Base-by-base conservation (phyloP, 495 filamentous ascomycete genomes). In the Evansstolkia leycettana region DNA sequence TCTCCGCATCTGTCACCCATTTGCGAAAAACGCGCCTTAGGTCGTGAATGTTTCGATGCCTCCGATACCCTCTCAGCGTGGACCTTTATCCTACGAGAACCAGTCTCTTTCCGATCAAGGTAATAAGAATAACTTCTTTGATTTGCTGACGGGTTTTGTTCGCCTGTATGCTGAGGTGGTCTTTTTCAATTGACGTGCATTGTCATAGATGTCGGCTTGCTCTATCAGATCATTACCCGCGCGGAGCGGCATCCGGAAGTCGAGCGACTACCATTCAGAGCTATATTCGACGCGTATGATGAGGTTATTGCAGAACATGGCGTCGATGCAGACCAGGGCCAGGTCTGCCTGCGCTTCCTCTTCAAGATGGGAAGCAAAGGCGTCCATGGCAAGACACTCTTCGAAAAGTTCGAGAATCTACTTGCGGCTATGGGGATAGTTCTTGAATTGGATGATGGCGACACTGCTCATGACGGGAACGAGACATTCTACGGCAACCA, bases 271-370 rank as follows among this genome's bases (percentile, higher is more conserved):
- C 81, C 84, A 2, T 87, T 80, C 45, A 75, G 78, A 55, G 82
- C 84, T 13, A 69, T 93, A 17, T 93, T 88, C 58, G 63, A 69
- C 12, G 82, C 84, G 23, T 90, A 90, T 47, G 79, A 92, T 45
- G 61, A 72, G 38, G 65, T 84, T 17, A 68, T 90, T 28, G 67
- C 67, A 2, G 64, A 76, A 47, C 58, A 80, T 65, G 79, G 75
- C 40, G 57, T 78, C 42, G 66, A 85, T 41, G 64, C 73, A 23
- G 78, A 83, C 40, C 71, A 84, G 43, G 80, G 87, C 47, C 74
- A 72, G 45, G 67, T 76, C 35, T 84, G 83, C 47, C 68, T 84
- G 56, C 75, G 80, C 51, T 76, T 87, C 52, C 55, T 94, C 40
- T 79, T 92, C 52, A 81, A 79, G 55, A 78, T 94, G 60, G 82